Evolutionary conservation across 441 rosid species (phyloP).

Genomic region (Erodium chrysanthum): DNA sequence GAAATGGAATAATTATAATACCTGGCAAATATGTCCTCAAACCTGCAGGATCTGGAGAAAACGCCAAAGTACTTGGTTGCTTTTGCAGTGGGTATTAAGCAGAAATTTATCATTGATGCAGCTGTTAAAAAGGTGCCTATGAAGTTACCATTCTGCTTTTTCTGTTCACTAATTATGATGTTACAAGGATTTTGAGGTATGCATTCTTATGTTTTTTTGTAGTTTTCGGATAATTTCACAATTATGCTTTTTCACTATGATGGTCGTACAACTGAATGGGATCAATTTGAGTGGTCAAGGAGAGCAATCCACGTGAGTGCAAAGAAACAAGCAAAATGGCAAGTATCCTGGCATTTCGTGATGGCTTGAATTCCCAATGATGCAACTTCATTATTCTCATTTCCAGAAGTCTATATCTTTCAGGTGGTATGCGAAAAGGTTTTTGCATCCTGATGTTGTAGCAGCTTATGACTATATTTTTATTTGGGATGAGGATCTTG

Average conservation of each 20-base stretch:
- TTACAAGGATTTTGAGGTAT: constrained; percentile 19
- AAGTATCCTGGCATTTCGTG: constrained; percentile 14
- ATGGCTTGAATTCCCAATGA: too few relatives aligned
- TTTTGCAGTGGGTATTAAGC: constrained; percentile 58
- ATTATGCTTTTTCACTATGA: constrained; percentile 66
- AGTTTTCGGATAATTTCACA: constrained; percentile 61
- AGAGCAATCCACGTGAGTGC: constrained; percentile 53
- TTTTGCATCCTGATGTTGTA: constrained; percentile 65
- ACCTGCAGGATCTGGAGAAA: constrained; percentile 52
- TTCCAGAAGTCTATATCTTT: constrained; percentile 11
- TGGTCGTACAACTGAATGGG: constrained; percentile 62
- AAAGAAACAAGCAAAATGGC: constrained; percentile 68
- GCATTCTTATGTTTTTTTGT: constrained; percentile 20
- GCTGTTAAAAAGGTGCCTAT: constrained; percentile 53
- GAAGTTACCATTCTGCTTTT: constrained; percentile 8
- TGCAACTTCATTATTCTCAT: constrained; percentile 3
- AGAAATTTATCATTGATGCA: constrained; percentile 39
- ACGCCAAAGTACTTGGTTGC: constrained; percentile 57
- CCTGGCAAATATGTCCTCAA: constrained; percentile 5
- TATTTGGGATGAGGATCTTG: constrained; percentile 30
- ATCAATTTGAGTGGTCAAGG: constrained; percentile 62
- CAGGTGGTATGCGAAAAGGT: constrained; percentile 77
- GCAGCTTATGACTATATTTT: constrained; percentile 56
- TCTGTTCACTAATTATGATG: neutral
- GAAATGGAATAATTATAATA: neutral